Evolutionary conservation across 2,329 filamentous ascomycete genomes (phyloP), one percentile per base, ranked within the genome.

Genomic region (Karstenula rhodostoma): DNA sequence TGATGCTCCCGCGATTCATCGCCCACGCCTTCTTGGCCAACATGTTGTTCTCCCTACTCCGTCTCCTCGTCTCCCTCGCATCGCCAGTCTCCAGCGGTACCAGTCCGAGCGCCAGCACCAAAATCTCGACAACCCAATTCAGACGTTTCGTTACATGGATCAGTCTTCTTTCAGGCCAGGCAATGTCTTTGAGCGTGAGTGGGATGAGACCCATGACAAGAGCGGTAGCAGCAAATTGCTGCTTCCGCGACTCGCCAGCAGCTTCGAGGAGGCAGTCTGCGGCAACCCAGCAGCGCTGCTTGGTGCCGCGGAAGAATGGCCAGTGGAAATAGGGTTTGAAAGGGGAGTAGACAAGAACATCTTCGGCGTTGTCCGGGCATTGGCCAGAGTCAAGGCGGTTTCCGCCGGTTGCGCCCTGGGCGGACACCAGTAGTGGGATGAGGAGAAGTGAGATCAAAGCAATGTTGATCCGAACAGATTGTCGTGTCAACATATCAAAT

Each of bases 151-250:
- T 69, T 3, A 75, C 63, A 42, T 65, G 56, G 9, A 71, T 61
- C 3, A 71, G 44, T 23, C 73, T 58, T 3, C 68, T 56, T 56
- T 75, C 69, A 1, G 73, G 74, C 73, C 74, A 76, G 1, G 74
- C 71, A 56, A 75, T 67, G 54, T 75, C 73, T 49, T 73, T 74
- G 17, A 77, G 64, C 1, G 69, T 72, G 2, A 75, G 59, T 1
- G 74, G 74, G 33, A 77, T 64, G 12, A 77, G 62, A 29, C 73
- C 74, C 73, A 77, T 75, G 49, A 76, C 68, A 10, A 77, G 65
- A 1, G 70, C 66, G 1, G 67, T 72, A 33, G 74, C 70, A 23
- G 67, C 68, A 60, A 72, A 75, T 62, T 77, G 73, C 44, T 75
- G 73, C 51, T 76, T 75, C 27, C 72, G 69, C 23, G 66, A 66